Evolutionary conservation across 768 basidiomycete species (phyloP), one percentile per base, ranked within the genome.

Genomic region (Cantharellus anzutake): DNA sequence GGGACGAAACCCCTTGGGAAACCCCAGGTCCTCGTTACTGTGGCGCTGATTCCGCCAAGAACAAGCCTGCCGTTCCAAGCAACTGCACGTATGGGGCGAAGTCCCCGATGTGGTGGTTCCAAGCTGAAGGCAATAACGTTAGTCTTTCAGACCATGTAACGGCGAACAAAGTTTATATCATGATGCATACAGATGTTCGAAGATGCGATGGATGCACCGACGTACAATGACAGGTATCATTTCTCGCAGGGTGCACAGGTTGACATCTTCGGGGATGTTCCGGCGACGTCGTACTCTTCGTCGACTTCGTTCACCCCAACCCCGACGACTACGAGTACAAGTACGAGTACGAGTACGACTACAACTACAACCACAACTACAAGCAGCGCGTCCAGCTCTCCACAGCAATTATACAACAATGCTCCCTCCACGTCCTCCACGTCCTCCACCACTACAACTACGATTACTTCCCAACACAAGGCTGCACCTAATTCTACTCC

Each of bases 61-160:
- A 71, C 37, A 48, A 48, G 44, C 63, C 68, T 2, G 70, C 75
- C 1, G 70, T 70, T 11, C 78, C 76, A 2, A 76, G 74, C 1
- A 86, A 84, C 66, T 84, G 83, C 67, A 84, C 83, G 1, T 82
- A 78, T 62, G 83, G 83, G 39, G 78, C 83, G 16, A 84, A 84
- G 64, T 76, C 65, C 52, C 83, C 83, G 0, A 73, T 83, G 59
- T 84, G 84, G 66, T 84, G 83, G 83, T 76, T 76, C 69, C 80
- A 84, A 65, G 65, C 66, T 1, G 78, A 83, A 63, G 65, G 70
- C 37, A 84, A 83, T 67, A 84, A 81, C 59, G 82, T 81, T 51
- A 42, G 59, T 35, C 53, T 51, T 55, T 42, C 40, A 48, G 11
- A 48, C 44, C 11, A 11, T 48, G 11, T 48, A 29, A 29, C 44